phyloP scores from a whole-genome alignment of 2,329 filamentous ascomycete genomes.

The Colletotrichum chrysophilum region DNA sequence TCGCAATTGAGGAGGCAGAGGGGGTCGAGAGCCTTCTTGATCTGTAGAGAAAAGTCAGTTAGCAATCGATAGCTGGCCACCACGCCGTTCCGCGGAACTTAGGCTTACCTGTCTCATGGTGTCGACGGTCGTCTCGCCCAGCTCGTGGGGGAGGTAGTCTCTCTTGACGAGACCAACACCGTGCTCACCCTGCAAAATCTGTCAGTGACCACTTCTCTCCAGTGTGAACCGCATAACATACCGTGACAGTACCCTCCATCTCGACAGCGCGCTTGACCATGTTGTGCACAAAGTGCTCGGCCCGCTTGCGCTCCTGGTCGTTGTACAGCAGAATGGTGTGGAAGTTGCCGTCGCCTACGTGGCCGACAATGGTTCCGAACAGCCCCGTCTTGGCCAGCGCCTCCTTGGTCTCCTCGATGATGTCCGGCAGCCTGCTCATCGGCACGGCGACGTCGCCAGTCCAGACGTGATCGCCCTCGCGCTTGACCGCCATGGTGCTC shows the following conservation, averaged over 20 bases:
- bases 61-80: background rate
- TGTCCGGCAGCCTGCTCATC: conserved; percentile 72
- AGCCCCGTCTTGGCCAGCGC: conserved; percentile 48
- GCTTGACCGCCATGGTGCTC: conserved; percentile 75
- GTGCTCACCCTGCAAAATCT: conserved; percentile 68
- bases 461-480: conserved; percentile 76
- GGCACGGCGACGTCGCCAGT: conserved; percentile 88
- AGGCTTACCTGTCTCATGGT: conserved; percentile 76
- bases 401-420: conserved; percentile 75
- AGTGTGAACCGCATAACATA: conserved; percentile 33
- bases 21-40: conserved; percentile 83
- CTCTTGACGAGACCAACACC: conserved; percentile 85
- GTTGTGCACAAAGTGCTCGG: conserved; percentile 75
- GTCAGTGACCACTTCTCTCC: background rate
- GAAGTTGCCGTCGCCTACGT: conserved; percentile 82
- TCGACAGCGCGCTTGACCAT: conserved; percentile 89
- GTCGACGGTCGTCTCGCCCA: conserved; percentile 77
- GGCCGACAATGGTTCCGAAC: conserved; percentile 65
- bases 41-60: conserved; percentile 45
- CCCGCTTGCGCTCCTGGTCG: conserved; percentile 68
- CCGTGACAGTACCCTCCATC: conserved; percentile 83
- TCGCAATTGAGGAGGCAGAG: conserved; percentile 73
- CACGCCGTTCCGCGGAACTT: background rate
- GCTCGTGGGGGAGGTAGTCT: conserved; percentile 80
- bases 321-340: conserved; percentile 69